Evolutionary conservation across 768 basidiomycete genomes (phyloP), one percentile per base, ranked within the genome.

Genomic region (Macrolepiota albuminosa): DNA sequence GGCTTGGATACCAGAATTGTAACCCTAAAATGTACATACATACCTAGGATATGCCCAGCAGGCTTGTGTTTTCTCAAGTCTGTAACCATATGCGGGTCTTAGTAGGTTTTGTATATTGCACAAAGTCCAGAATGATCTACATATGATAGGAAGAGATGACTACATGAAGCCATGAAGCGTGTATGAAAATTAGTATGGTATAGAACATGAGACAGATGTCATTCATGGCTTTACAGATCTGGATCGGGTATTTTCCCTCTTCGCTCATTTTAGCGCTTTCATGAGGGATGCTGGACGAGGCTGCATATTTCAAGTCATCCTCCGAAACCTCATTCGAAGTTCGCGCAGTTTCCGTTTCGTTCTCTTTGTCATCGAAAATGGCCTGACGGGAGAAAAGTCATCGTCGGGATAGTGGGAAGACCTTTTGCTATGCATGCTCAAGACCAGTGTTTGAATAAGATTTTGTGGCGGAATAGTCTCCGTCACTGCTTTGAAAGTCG

Each of bases 1-100:
- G 46, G 46, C 40, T 61, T 59, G 57, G 48, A 58, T 62, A 59
- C 34, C 29, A 43, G 21, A 62, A 40, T 51, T 26, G 34, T 58
- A 62, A 40, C 40, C 16, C 26, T 29, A n/a, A 54, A 53, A 42
- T 40, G 29, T 10, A 11, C 24, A 26, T 36, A 36, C 21, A 26
- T 36, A 36, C 21, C 49, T 53, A 16, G 16, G 37, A 24, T 21
- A 33, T n/a, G 11, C 10, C 39, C 18, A 29, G 37, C 9, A 29
- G 26, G 16, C 16, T 29, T 40, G 9, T 34, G 34, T 7, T 51
- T 50, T 2, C 4, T 52, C 16, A 24, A 7, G 29, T 31, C 10
- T 31, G 6, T 39, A 18, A 2, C 24, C 29, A 29, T 29, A 29
- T 29, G 29, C 29, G 29, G 2, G 29, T 29, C 29, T 29, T 29